Evolutionary conservation across 768 basidiomycete species (phyloP).

Genomic region (Lepiota brunneoincarnata): DNA sequence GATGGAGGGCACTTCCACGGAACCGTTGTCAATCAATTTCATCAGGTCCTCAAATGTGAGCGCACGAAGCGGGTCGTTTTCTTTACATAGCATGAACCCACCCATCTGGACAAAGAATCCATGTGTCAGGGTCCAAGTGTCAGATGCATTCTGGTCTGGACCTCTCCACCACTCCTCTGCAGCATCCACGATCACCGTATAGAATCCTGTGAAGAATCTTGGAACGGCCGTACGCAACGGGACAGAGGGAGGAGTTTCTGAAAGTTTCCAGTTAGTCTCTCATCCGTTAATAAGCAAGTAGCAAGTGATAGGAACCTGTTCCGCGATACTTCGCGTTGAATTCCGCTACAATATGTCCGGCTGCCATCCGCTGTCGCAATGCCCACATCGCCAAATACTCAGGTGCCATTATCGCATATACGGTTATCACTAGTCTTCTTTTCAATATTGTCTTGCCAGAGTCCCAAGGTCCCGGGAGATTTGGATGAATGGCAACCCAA

Average conservation of each 20-base stretch:
- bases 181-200: background rate
- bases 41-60: constrained; percentile 2
- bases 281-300: no score
- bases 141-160: background rate
- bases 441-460: background rate
- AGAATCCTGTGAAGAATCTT: background rate
- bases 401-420: background rate
- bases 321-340: no score
- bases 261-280: no score
- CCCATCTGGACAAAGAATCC: constrained; percentile 13
- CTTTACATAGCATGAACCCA: constrained; percentile 11
- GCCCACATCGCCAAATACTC: constrained; percentile 1
- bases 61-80: background rate
- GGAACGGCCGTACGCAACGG: no score
- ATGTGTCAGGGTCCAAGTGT: constrained; percentile 13
- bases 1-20: constrained; percentile 6
- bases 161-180: background rate
- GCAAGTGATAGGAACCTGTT: no score
- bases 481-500: constrained; percentile 19
- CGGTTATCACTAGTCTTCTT: background rate
- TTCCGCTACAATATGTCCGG: no score
- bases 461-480: constrained; percentile 8
- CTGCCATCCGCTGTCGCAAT: background rate
- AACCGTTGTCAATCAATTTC: background rate
- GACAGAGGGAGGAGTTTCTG: no score